A percentile compares a stretch with the other conserved stretches of the same genome.
Conservation (phyloP, 2,329 filamentous ascomycete genomes). For the Talaromyces sp. region DNA sequence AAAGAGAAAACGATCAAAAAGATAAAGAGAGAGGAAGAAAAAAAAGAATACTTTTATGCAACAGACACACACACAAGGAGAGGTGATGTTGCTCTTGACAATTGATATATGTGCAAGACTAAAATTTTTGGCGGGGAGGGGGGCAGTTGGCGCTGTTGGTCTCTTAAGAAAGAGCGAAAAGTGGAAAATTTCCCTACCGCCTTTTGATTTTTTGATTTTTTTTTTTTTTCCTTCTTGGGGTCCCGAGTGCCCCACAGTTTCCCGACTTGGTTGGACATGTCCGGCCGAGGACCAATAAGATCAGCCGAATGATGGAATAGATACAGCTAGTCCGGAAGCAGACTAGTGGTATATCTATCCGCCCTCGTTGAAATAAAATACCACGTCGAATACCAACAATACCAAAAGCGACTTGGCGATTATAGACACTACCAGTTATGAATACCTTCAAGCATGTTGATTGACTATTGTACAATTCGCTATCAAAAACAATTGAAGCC, state of each 20-base stretch:
- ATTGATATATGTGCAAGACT: slow-evolving; percentile 13
- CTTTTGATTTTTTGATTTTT: slow-evolving; percentile 1
- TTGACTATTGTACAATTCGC: too few relatives aligned
- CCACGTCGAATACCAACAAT: not conserved
- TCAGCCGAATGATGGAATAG: not conserved
- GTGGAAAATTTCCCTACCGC: slow-evolving; percentile 10
- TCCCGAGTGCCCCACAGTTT: not conserved
- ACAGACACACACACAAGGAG: not conserved
- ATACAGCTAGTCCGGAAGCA: not conserved
- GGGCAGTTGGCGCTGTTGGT: slow-evolving; percentile 8
- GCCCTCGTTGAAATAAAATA: not conserved
- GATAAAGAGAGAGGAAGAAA: slow-evolving; percentile 11
- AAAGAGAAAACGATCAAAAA: slow-evolving; percentile 21
- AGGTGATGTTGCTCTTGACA: slow-evolving; percentile 7
- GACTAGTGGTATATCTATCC: not conserved
- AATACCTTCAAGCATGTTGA: too few relatives aligned
- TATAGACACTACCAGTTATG: too few relatives aligned
- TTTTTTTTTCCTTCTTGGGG: slow-evolving; percentile 1
- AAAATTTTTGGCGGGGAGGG: slow-evolving; percentile 22
- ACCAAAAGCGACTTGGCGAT: too few relatives aligned
- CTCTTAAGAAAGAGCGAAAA: not conserved
- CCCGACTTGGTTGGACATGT: not conserved
- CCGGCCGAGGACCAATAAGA: not conserved
- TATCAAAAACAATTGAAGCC: too few relatives aligned
- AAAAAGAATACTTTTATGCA: slow-evolving; percentile 11